Conservation (phyloP, 176 grass and related monocot genomes). For the Paspalum notatum region DNA sequence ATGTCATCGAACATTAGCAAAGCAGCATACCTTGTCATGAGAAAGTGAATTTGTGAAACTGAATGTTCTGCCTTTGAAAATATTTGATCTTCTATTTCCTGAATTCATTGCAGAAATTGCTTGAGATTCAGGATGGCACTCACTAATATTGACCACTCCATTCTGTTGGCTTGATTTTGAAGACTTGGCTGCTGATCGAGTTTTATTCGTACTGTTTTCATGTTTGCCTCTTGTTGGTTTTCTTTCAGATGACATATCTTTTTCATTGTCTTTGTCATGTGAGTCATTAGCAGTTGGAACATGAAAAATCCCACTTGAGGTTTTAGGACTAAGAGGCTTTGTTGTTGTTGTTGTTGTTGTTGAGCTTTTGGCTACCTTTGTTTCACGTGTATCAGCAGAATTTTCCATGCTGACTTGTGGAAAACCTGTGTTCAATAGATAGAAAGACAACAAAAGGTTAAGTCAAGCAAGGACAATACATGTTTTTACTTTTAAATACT, state of each 20-base stretch:
- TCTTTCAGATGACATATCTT: constrained; percentile 52
- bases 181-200: constrained; percentile 44
- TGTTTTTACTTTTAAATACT: constrained; percentile 22
- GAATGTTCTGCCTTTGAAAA: constrained; percentile 78
- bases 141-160: constrained; percentile 34
- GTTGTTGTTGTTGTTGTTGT: too few species aligned
- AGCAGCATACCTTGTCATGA: constrained; percentile 61
- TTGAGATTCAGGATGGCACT: constrained; percentile 30
- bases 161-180: constrained; percentile 52
- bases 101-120: constrained; percentile 41
- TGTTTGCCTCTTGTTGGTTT: constrained; percentile 53
- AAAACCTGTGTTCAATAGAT: constrained; percentile 50
- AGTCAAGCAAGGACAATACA: constrained; percentile 21
- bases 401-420: constrained; percentile 49
- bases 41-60: constrained; percentile 90
- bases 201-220: constrained; percentile 37
- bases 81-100: constrained; percentile 59
- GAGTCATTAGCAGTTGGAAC: constrained; percentile 46
- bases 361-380: constrained; percentile 51
- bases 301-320: constrained; percentile 35
- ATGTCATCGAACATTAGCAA: constrained; percentile 13
- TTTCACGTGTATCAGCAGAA: constrained; percentile 48
- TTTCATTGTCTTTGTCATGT: constrained; percentile 51
- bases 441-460: constrained; percentile 7
- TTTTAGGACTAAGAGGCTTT: too few species aligned